phyloP scores from a whole-genome alignment of 768 basidiomycete species.

The Leccinellum luteum region DNA sequence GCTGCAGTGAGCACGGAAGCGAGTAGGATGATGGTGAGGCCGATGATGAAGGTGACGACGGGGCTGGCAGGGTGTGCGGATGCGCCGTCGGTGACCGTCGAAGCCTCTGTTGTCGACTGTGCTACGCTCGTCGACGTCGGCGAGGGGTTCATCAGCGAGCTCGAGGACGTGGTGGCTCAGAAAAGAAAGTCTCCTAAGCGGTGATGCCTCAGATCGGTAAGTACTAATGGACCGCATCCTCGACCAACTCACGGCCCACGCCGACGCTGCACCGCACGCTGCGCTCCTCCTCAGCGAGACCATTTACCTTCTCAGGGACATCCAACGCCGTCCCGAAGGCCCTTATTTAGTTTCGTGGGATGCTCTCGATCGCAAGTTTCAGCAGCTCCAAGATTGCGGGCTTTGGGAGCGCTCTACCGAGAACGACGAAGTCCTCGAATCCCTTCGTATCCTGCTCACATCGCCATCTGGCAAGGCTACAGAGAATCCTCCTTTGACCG shows the following conservation, averaged over 20 bases:
- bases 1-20: conserved; percentile 88
- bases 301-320: conserved; percentile 15
- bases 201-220: not conserved
- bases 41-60: conserved; percentile 75
- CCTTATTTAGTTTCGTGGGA: conserved; percentile 24
- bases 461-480: not conserved
- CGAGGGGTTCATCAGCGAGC: conserved; percentile 23
- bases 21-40: conserved; percentile 78
- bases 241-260: conserved; percentile 19
- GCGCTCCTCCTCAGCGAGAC: conserved; percentile 19
- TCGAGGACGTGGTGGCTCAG: conserved; percentile 4
- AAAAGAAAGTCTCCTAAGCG: conserved; percentile 20
- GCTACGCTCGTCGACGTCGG: conserved; percentile 16
- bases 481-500: not conserved
- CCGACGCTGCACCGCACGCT: conserved; percentile 7
- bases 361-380: conserved; percentile 18
- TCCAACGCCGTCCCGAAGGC: conserved; percentile 22
- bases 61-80: conserved; percentile 48
- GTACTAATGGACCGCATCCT: conserved; percentile 34
- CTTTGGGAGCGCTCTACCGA: conserved; percentile 26
- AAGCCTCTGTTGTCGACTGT: conserved; percentile 14
- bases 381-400: conserved; percentile 21
- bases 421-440: conserved; percentile 28
- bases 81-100: conserved; percentile 17
- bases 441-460: conserved; percentile 19